Conservation (phyloP, 306 rosid genomes). For the Cajanus cajan region DNA sequence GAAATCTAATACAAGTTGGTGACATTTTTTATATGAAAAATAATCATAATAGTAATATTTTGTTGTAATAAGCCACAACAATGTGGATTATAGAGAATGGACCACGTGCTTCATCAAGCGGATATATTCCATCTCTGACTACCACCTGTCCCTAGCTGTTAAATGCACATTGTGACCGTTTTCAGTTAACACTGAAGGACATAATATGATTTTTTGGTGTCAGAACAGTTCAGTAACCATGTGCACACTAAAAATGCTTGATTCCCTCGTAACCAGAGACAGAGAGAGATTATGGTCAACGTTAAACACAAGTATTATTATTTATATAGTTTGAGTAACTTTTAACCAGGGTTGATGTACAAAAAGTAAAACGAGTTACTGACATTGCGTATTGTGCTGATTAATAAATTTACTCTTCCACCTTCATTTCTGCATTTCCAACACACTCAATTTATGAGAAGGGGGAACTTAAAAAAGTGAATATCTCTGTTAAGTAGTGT, state of each 20-base stretch:
- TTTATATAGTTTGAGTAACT: background rate
- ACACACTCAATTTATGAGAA: background rate
- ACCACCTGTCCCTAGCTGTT: constrained; percentile 28
- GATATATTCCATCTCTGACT: constrained; percentile 35
- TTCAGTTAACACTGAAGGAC: constrained; percentile 35
- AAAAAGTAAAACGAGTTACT: background rate
- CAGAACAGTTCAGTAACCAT: constrained; percentile 29
- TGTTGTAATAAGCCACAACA: background rate
- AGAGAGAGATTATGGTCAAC: background rate
- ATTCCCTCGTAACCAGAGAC: background rate
- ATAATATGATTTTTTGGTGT: constrained; percentile 24
- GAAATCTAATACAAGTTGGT: constrained; percentile 25
- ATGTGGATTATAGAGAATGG: constrained; percentile 8
- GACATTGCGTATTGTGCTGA: background rate
- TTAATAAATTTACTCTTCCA: background rate
- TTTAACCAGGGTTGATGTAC: background rate
- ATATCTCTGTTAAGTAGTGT: too few species aligned
- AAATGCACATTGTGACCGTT: constrained; percentile 35
- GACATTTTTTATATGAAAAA: constrained; percentile 3
- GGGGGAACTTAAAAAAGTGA: background rate
- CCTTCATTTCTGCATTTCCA: background rate
- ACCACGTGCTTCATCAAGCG: constrained; percentile 30
- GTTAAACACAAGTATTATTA: background rate
- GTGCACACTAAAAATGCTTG: constrained; percentile 16
- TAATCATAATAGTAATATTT: background rate